Conservation (phyloP, 768 basidiomycete species). For the Boletus tomentosulus region DNA sequence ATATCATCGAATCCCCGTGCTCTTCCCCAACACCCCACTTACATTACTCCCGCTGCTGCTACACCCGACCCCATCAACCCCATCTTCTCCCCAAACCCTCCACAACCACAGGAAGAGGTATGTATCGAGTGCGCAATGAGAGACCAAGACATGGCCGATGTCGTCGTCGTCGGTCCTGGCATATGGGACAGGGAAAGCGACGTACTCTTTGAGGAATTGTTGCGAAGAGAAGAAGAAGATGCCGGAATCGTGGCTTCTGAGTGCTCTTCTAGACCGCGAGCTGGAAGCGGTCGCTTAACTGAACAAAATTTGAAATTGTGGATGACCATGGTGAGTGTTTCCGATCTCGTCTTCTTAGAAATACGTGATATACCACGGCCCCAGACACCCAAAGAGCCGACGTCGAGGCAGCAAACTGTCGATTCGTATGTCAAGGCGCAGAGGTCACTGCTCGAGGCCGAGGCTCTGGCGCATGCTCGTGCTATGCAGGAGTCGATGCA, state of each 20-base stretch:
- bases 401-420: conserved; percentile 79
- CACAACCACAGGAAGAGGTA: conserved; percentile 65
- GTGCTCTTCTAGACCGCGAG: conserved; percentile 53
- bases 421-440: conserved; percentile 81
- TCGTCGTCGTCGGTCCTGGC: conserved; percentile 80
- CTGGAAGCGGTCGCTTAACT: conserved; percentile 65
- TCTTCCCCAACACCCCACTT: conserved; percentile 73
- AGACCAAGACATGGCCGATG: conserved; percentile 96
- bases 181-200: conserved; percentile 94
- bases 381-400: conserved; percentile 88
- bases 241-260: conserved; percentile 46
- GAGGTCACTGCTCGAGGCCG: conserved; percentile 74
- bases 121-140: conserved; percentile 99
- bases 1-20: conserved; percentile 65
- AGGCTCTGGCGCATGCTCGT: conserved; percentile 71
- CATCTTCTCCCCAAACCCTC: conserved; percentile 54
- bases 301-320: conserved; percentile 80
- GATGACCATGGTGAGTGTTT: conserved; percentile 61
- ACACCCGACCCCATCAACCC: conserved; percentile 57
- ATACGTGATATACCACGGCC: conserved; percentile 7
- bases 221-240: conserved; percentile 65
- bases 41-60: conserved; percentile 53
- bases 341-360: background rate
- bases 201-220: conserved; percentile 70
- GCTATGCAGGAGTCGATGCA: conserved; percentile 75